Evolutionary conservation across 1,284 basidiomycete species (phyloP), one percentile per base, ranked within the genome.

Genomic region (Microbotryum scabiosae): DNA sequence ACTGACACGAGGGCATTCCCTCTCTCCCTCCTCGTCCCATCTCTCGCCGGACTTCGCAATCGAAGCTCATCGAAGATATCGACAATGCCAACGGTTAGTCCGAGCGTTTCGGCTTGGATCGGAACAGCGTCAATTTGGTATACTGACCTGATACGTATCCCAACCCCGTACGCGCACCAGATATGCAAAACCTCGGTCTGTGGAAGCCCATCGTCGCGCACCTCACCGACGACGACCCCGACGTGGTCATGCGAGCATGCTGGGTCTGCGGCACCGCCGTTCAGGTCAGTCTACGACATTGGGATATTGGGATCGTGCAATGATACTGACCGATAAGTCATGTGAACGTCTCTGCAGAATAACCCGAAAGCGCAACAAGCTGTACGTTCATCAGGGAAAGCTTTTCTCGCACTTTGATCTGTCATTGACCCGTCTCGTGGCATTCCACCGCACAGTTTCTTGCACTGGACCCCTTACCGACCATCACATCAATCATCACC

Each of bases 191-290:
- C 59, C 76, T 97, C 70, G 82, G 85, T 63, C 84, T 98, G 76
- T 97, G 94, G 93, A 80, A 83, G 56, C 85, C 88, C 0, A 73
- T 98, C 3, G 82, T 93, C 47, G 72, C 74, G 5, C 78, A 97
- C 10, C 75, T 93, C 41, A 78, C 78, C 1, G 79, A 82, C 5
- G 73, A 83, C 1, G 78, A 85, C 6, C 80, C 83, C 28, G 78
- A 79, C 12, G 82, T 97, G 41, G 85, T 84, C 67, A 78, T 82
- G 54, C 85, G 89, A 60, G 84, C 85, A 0, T 79, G 92, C 14
- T 97, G 94, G 94, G 86, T 97, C 9, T 80, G 89, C 21, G 94
- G 94, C 5, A 97, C 94, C 0, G 92, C 94, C 0, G 77, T 94
- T 2, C 93, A 71, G 59, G 69, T 70, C 23, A 8, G 67, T 52